phyloP scores from a whole-genome alignment of 2,329 filamentous ascomycete species.

The Rachicladosporium sp. region DNA sequence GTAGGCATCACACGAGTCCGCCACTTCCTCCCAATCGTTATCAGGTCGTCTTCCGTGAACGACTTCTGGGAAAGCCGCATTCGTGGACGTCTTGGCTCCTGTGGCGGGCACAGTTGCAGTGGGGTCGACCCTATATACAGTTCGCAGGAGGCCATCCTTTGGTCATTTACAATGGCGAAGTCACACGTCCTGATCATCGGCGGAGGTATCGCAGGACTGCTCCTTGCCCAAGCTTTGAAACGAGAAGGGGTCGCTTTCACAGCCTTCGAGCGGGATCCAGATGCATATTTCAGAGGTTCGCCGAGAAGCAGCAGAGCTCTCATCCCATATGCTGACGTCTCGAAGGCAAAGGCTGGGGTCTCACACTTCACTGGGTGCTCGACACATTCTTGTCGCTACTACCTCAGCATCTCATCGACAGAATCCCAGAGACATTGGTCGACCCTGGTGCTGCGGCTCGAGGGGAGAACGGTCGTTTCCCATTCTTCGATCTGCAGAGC shows the following conservation, averaged over 20 bases:
- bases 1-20: too few relatives aligned
- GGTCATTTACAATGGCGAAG: too few relatives aligned
- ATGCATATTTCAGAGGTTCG: not conserved
- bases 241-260: constrained; percentile 8
- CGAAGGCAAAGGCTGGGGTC: constrained; percentile 37
- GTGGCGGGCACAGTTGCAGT: too few relatives aligned
- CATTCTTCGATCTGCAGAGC: constrained; percentile 43
- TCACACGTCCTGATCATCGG: constrained; percentile 12
- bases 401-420: constrained; percentile 33
- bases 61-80: too few relatives aligned
- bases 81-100: too few relatives aligned
- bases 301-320: too few relatives aligned
- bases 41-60: too few relatives aligned
- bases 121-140: too few relatives aligned
- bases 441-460: constrained; percentile 37
- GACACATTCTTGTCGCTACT: constrained; percentile 40
- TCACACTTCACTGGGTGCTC: constrained; percentile 53
- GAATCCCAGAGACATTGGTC: constrained; percentile 41
- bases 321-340: not conserved
- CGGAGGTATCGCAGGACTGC: constrained; percentile 11
- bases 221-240: constrained; percentile 9
- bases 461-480: constrained; percentile 38
- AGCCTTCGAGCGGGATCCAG: constrained; percentile 11
- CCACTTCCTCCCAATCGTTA: too few relatives aligned
- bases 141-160: too few relatives aligned